A percentile compares a stretch with the other conserved stretches of the same genome.
Conservation (phyloP, 805 yeast genomes). For the Suhomyces sp. region DNA sequence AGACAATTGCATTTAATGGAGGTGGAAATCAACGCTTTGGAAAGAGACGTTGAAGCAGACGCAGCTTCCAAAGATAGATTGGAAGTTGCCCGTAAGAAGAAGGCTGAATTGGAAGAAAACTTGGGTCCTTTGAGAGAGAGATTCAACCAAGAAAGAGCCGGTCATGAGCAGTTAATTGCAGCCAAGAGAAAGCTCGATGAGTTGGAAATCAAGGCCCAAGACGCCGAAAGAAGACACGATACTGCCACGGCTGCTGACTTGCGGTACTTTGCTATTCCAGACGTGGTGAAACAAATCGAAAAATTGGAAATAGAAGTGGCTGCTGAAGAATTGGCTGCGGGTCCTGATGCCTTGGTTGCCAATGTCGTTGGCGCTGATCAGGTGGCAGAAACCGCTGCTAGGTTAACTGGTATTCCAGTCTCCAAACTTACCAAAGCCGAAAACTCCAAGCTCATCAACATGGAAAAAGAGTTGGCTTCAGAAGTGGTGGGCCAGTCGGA, state of each 20-base stretch:
- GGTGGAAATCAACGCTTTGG: slow-evolving; percentile 94
- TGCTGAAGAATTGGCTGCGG: slow-evolving; percentile 65
- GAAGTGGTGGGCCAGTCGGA: slow-evolving; percentile 94
- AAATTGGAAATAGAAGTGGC: slow-evolving; percentile 74
- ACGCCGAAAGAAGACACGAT: slow-evolving; percentile 96
- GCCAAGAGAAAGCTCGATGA: slow-evolving; percentile 92
- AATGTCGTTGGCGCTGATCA: slow-evolving; percentile 88
- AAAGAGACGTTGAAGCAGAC: slow-evolving; percentile 89
- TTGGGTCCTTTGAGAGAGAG: slow-evolving; percentile 81
- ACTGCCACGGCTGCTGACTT: slow-evolving; percentile 93
- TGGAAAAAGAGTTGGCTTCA: slow-evolving; percentile 82
- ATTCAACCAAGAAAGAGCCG: slow-evolving; percentile 81
- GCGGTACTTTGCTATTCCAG: slow-evolving; percentile 96
- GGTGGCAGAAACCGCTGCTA: slow-evolving; percentile 95
- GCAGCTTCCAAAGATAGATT: slow-evolving; percentile 82
- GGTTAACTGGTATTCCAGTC: slow-evolving; percentile 96
- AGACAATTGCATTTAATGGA: slow-evolving; percentile 88
- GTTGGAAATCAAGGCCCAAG: slow-evolving; percentile 85
- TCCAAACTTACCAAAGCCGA: slow-evolving; percentile 93
- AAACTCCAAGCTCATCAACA: slow-evolving; percentile 85
- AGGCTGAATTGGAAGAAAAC: slow-evolving; percentile 81
- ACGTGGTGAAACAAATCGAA: slow-evolving; percentile 70
- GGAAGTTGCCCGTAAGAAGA: slow-evolving; percentile 69
- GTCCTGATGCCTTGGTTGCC: slow-evolving; percentile 64
- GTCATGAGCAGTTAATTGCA: slow-evolving; percentile 85